Percentiles rank a stretch among this genome's conserved stretches.
These are phyloP conservation scores for Chrysoporthe austroafricana DNA, from an alignment of 2,329 filamentous ascomycete species.

Conservation along the genomic window DNA sequence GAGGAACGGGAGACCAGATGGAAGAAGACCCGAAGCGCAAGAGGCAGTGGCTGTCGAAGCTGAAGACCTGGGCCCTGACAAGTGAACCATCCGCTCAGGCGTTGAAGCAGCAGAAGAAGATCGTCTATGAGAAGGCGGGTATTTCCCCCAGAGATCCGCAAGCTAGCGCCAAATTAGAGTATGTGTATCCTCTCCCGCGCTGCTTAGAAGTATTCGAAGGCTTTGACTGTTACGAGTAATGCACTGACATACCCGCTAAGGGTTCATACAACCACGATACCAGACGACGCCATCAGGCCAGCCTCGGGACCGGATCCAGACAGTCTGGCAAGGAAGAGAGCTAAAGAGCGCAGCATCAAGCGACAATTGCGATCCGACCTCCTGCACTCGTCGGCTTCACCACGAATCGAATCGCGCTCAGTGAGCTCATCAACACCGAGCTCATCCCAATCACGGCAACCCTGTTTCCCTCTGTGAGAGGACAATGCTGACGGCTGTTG, in stretches of 20 bases:
- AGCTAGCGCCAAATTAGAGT: conserved; percentile 50
- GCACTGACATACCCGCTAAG: not conserved
- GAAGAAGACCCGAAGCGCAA: conserved; percentile 32
- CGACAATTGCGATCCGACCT: conserved; percentile 16
- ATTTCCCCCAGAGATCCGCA: conserved; percentile 48
- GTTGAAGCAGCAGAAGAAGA: conserved; percentile 50
- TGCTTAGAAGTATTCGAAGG: not conserved
- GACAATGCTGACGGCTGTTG: not conserved
- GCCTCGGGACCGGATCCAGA: conserved; percentile 50
- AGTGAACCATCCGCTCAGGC: conserved; percentile 56
- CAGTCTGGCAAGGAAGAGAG: conserved; percentile 44
- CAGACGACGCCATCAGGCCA: conserved; percentile 50
- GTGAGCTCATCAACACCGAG: conserved; percentile 42
- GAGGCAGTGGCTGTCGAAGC: conserved; percentile 45
- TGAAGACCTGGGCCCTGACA: conserved; percentile 53
- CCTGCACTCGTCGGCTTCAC: conserved; percentile 34
- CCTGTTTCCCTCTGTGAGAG: conserved; percentile 6
- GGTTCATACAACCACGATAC: conserved; percentile 49
- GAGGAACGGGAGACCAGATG: not conserved
- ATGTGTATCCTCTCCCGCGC: not conserved
- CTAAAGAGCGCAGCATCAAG: conserved; percentile 38
- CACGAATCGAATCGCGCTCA: conserved; percentile 40
- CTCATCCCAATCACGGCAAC: conserved; percentile 14
- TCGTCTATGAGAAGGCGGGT: conserved; percentile 48
- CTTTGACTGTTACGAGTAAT: not conserved